Percentiles rank a stretch among this genome's conserved stretches.
Conservation (phyloP, 371 early-diverging fungal species). For the Umbelopsis sp. region DNA sequence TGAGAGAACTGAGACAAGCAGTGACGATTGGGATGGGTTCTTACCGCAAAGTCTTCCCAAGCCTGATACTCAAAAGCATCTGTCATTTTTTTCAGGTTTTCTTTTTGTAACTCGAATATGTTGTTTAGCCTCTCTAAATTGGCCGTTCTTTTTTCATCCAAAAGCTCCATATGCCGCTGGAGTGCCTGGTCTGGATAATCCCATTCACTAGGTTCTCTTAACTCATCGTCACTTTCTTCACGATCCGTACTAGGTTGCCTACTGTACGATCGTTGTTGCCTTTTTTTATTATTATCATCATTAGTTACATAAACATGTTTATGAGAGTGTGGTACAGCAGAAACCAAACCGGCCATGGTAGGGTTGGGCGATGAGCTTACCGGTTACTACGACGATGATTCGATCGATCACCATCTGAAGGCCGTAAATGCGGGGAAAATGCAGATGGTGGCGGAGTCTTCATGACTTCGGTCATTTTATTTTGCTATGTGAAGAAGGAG, state of each 20-base stretch:
- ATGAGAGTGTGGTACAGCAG: neutral
- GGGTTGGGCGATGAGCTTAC: neutral
- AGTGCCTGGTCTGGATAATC: conserved; percentile 9
- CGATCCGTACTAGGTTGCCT: conserved; percentile 7
- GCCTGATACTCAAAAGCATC: conserved; percentile 6
- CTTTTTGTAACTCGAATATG: neutral
- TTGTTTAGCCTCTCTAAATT: conserved; percentile 17
- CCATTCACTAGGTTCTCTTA: conserved; percentile 13
- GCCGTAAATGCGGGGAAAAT: conserved; percentile 10
- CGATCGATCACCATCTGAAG: neutral
- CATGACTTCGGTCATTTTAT: conserved; percentile 19
- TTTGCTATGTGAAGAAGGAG: conserved; percentile 11
- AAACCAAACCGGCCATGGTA: neutral
- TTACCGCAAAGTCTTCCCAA: conserved; percentile 15
- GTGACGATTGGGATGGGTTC: neutral
- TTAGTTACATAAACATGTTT: too few relatives aligned
- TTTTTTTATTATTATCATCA: neutral
- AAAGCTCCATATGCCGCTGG: conserved; percentile 5
- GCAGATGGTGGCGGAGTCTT: conserved; percentile 9
- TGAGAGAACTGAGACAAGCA: neutral
- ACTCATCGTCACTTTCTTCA: conserved; percentile 12
- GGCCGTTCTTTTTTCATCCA: neutral
- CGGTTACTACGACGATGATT: conserved; percentile 15
- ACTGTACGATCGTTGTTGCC: conserved; percentile 1
- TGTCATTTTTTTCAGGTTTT: conserved; percentile 9